phyloP scores from a whole-genome alignment of 306 rosid species.

The Prunus campanulata region DNA sequence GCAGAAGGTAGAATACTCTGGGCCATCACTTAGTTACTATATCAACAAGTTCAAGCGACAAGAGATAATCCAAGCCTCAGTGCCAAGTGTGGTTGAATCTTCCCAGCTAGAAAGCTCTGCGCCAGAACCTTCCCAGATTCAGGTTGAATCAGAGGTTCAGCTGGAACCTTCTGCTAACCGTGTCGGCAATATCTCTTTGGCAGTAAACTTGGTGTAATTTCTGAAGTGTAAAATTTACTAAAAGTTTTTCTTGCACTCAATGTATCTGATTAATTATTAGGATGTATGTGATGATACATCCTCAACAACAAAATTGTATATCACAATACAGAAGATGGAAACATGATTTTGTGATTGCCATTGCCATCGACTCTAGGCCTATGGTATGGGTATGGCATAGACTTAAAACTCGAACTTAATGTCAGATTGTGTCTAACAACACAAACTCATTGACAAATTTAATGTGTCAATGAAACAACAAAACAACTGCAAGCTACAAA shows the following conservation, averaged over 20 bases:
- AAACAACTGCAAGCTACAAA: too few relatives aligned
- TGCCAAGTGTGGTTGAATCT: slow-evolving; percentile 30
- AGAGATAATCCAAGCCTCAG: slow-evolving; percentile 46
- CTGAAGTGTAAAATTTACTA: slow-evolving; percentile 12
- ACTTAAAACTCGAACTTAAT: too few relatives aligned
- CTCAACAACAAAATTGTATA: neutral
- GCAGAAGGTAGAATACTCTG: slow-evolving; percentile 56
- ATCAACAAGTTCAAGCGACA: slow-evolving; percentile 69
- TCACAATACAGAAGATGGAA: neutral
- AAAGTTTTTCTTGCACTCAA: neutral
- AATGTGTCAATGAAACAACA: too few relatives aligned
- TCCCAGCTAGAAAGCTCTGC: slow-evolving; percentile 34
- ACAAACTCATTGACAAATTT: too few relatives aligned
- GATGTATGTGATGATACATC: slow-evolving; percentile 10
- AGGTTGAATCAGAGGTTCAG: slow-evolving; percentile 37
- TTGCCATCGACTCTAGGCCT: neutral
- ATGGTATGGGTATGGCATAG: too few relatives aligned
- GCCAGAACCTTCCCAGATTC: slow-evolving; percentile 29
- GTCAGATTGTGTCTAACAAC: too few relatives aligned
- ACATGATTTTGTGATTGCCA: neutral
- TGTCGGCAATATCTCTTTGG: slow-evolving; percentile 31
- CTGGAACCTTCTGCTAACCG: slow-evolving; percentile 19
- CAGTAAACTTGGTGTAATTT: slow-evolving; percentile 15
- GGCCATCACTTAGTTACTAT: slow-evolving; percentile 83
- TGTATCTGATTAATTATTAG: neutral